Percentiles rank a stretch among this genome's conserved stretches.
phyloP scores from a whole-genome alignment of 176 grass and related monocot species.

The Puya raimondii region DNA sequence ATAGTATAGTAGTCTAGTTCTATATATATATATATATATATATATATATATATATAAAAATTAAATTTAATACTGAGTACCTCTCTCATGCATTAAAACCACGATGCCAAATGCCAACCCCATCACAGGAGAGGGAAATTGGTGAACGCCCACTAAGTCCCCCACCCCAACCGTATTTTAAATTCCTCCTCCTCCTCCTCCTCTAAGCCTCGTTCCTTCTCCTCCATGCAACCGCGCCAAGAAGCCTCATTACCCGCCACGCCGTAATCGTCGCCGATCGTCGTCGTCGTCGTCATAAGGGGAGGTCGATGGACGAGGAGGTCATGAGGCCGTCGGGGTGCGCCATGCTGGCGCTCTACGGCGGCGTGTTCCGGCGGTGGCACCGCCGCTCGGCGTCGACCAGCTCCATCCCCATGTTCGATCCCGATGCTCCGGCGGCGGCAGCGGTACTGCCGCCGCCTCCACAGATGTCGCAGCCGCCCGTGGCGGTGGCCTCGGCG shows the following conservation, averaged over 20 bases:
- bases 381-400: constrained; percentile 44
- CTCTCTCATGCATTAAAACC: neutral
- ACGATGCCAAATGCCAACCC: neutral
- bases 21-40: too few relatives aligned
- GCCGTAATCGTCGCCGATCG: neutral
- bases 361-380: constrained; percentile 54
- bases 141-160: constrained; percentile 15
- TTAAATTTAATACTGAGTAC: neutral
- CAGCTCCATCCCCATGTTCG: constrained; percentile 37
- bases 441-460: constrained; percentile 8
- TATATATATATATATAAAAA: too few relatives aligned
- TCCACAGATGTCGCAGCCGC: neutral
- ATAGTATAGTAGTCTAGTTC: too few relatives aligned
- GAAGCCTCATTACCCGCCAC: too few relatives aligned
- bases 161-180: neutral
- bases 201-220: too few relatives aligned
- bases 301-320: constrained; percentile 13
- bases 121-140: neutral
- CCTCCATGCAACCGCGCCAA: too few relatives aligned
- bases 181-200: neutral
- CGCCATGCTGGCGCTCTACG: constrained; percentile 60
- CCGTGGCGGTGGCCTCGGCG: neutral
- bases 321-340: constrained; percentile 50
- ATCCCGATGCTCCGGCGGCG: constrained; percentile 10
- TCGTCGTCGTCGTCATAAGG: too few relatives aligned